These are phyloP conservation scores for Xylaria sp. DNA, from an alignment of 495 filamentous ascomycete species.

Conservation along the genomic window DNA sequence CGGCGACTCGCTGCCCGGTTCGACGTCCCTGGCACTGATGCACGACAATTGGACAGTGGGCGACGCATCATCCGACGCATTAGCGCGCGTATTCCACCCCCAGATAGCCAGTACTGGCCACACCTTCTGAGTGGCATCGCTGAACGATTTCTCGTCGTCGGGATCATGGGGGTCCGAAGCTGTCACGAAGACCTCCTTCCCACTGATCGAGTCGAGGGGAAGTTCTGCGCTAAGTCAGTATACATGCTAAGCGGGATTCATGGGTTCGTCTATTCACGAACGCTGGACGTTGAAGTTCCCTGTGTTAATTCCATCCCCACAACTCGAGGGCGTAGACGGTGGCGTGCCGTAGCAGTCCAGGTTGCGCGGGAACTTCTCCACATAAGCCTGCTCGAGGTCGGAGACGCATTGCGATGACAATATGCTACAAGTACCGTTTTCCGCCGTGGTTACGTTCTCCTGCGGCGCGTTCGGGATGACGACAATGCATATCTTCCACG, in stretches of 20 bases:
- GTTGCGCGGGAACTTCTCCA: constrained; percentile 32
- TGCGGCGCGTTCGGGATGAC: constrained; percentile 34
- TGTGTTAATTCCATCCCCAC: constrained; percentile 30
- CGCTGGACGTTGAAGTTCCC: constrained; percentile 35
- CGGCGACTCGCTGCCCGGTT: constrained; percentile 23
- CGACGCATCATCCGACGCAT: constrained; percentile 27
- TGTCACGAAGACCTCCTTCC: constrained; percentile 36
- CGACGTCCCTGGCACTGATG: constrained; percentile 29
- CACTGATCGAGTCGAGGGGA: constrained; percentile 33
- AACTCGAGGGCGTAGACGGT: constrained; percentile 36
- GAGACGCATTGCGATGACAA: constrained; percentile 34
- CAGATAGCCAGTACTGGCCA: constrained; percentile 38
- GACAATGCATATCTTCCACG: constrained; percentile 39
- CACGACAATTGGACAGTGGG: constrained; percentile 35
- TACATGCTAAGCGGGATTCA: not conserved
- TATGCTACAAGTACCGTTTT: constrained; percentile 31
- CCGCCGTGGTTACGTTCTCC: constrained; percentile 27
- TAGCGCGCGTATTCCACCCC: constrained; percentile 38
- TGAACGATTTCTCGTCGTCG: constrained; percentile 31
- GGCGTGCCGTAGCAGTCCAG: constrained; percentile 37
- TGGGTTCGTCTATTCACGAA: constrained; percentile 12
- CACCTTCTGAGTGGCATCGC: constrained; percentile 25
- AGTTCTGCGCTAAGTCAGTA: constrained; percentile 31
- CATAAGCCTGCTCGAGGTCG: constrained; percentile 35
- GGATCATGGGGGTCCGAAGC: constrained; percentile 33